These are phyloP conservation scores for Fraxinus paxiana DNA, from an alignment of 305 asterid species.

Conservation along the genomic window DNA sequence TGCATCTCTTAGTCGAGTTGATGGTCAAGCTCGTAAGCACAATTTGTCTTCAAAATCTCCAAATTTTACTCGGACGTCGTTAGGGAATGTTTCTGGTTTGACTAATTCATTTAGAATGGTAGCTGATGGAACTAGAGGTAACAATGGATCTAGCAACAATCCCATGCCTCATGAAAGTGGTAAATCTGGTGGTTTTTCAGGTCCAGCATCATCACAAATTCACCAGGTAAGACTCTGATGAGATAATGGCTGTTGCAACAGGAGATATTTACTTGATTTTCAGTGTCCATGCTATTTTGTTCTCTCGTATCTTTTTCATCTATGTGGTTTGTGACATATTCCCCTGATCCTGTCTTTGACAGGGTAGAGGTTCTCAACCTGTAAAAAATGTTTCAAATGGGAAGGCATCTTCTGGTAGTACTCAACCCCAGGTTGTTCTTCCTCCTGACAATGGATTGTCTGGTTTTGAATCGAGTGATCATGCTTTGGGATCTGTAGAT, in stretches of 20 bases:
- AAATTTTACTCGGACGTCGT: slow-evolving; percentile 34
- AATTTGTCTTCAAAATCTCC: slow-evolving; percentile 44
- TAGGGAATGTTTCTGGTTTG: slow-evolving; percentile 41
- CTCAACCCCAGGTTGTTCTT: slow-evolving; percentile 40
- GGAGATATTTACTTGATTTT: slow-evolving; percentile 5
- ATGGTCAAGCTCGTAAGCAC: slow-evolving; percentile 41
- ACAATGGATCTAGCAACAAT: slow-evolving; percentile 44
- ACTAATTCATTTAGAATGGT: slow-evolving; percentile 36
- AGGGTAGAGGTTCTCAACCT: slow-evolving; percentile 58
- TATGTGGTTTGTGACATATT: background rate
- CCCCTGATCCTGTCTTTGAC: slow-evolving; percentile 14
- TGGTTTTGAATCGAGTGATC: slow-evolving; percentile 35
- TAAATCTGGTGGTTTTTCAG: slow-evolving; percentile 33
- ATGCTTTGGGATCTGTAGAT: slow-evolving; percentile 34
- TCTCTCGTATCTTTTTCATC: background rate
- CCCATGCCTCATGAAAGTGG: slow-evolving; percentile 27
- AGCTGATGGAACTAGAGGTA: slow-evolving; percentile 45
- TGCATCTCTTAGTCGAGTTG: slow-evolving; percentile 40
- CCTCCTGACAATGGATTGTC: slow-evolving; percentile 45
- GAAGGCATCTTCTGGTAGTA: slow-evolving; percentile 37
- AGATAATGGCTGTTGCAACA: background rate
- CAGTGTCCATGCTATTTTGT: background rate
- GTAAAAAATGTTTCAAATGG: slow-evolving; percentile 41
- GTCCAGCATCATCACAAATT: slow-evolving; percentile 37
- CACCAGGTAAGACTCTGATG: slow-evolving; percentile 36